Conservation (phyloP, 2,329 filamentous ascomycete species). For the Fonsecaea monophora region DNA sequence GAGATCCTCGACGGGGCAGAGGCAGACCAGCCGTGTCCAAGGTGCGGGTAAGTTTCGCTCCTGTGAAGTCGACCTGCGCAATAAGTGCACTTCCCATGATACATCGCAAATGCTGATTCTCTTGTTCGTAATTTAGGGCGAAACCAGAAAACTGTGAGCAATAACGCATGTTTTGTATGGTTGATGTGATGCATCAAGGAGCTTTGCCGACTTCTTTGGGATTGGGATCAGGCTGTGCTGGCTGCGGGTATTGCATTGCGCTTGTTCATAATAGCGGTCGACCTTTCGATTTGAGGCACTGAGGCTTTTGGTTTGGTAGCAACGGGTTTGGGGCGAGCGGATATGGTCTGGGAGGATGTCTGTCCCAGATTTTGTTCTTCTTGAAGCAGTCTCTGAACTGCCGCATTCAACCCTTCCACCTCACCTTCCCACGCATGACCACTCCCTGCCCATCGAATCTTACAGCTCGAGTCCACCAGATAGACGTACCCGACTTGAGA, state of each 20-base stretch:
- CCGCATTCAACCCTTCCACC: constrained; percentile 52
- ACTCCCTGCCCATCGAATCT: constrained; percentile 93
- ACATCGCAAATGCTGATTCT: constrained; percentile 10
- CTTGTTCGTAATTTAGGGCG: constrained; percentile 15
- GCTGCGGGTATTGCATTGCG: constrained; percentile 14
- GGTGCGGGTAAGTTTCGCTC: constrained; percentile 35
- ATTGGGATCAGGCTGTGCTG: constrained; percentile 16
- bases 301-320: constrained; percentile 16
- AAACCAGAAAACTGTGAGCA: constrained; percentile 36
- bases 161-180: constrained; percentile 6
- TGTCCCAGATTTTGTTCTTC: constrained; percentile 45
- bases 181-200: background rate
- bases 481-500: constrained; percentile 94
- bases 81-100: background rate
- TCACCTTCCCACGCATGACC: constrained; percentile 51
- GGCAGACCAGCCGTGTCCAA: constrained; percentile 38
- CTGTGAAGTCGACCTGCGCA: background rate
- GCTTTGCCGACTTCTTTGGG: background rate
- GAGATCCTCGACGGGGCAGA: constrained; percentile 40
- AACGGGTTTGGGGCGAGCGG: constrained; percentile 8
- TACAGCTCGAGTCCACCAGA: constrained; percentile 83
- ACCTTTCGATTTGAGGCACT: constrained; percentile 8
- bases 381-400: constrained; percentile 51
- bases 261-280: background rate
- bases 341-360: constrained; percentile 22